These are phyloP conservation scores for Talaromyces stipitatus DNA, from an alignment of 495 filamentous ascomycete genomes.

Conservation along the genomic window DNA sequence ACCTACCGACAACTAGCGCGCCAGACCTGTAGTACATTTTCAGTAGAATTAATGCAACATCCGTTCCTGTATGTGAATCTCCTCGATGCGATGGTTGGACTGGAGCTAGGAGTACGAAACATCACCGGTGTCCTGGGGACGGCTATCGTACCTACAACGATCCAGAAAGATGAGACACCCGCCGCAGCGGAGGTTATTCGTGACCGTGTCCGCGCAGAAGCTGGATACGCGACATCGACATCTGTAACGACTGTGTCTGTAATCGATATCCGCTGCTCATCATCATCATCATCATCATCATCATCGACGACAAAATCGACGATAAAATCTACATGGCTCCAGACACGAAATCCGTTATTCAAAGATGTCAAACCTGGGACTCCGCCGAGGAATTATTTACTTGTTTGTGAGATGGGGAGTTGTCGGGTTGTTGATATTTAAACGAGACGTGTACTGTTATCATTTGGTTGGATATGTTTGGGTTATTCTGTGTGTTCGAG, in stretches of 20 bases:
- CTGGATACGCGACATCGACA: slow-evolving; percentile 30
- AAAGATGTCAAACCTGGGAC: slow-evolving; percentile 34
- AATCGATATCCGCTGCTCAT: slow-evolving; percentile 29
- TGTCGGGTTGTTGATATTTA: slow-evolving; percentile 33
- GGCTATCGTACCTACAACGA: not conserved
- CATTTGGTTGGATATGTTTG: no score
- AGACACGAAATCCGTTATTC: slow-evolving; percentile 38
- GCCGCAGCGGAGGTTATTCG: slow-evolving; percentile 22
- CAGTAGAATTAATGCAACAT: slow-evolving; percentile 84
- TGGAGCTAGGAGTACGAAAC: slow-evolving; percentile 50
- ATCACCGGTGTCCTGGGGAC: slow-evolving; percentile 27
- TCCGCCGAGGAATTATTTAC: slow-evolving; percentile 33
- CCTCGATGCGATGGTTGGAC: slow-evolving; percentile 64
- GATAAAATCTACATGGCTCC: slow-evolving; percentile 44
- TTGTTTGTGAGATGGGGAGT: slow-evolving; percentile 43
- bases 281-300: not conserved
- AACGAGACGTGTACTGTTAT: no score
- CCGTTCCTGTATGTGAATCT: slow-evolving; percentile 81
- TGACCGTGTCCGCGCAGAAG: slow-evolving; percentile 30
- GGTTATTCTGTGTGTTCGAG: no score
- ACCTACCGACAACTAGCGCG: slow-evolving; percentile 56
- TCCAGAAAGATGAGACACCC: slow-evolving; percentile 1
- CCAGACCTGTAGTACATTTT: slow-evolving; percentile 74
- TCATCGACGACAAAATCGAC: slow-evolving; percentile 43
- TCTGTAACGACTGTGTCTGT: slow-evolving; percentile 27